These are phyloP conservation scores for Beta macrorhiza DNA, from an alignment of 179 eudicot genomes.

Conservation along the genomic window DNA sequence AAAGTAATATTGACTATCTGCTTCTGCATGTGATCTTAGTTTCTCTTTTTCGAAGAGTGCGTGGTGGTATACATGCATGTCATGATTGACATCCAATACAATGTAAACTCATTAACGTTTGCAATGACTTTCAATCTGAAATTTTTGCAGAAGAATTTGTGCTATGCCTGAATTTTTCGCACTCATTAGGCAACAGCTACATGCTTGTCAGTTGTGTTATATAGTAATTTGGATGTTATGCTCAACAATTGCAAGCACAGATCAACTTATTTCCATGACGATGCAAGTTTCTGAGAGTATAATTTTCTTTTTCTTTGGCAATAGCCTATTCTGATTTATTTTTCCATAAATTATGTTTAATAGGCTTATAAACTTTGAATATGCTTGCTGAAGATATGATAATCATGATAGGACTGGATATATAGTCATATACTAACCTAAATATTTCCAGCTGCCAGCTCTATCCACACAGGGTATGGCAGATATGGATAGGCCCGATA, in stretches of 20 bases:
- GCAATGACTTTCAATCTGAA: background rate
- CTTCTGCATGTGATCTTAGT: background rate
- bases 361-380: background rate
- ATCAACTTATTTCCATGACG: background rate
- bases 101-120: background rate
- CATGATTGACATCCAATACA: conserved; percentile 3
- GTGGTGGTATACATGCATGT: background rate
- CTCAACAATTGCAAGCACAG: background rate
- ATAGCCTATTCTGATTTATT: background rate
- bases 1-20: background rate
- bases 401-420: background rate
- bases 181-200: background rate
- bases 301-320: too few species aligned
- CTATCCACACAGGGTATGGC: background rate
- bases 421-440: background rate
- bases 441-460: background rate
- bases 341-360: background rate
- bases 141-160: background rate
- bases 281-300: background rate
- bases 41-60: background rate
- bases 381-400: conserved; percentile 7
- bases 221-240: background rate
- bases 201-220: background rate
- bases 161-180: background rate
- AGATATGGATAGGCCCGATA: background rate